Evolutionary conservation across 2,329 filamentous ascomycete species (phyloP).

Genomic region (Verticillium tricorpus): DNA sequence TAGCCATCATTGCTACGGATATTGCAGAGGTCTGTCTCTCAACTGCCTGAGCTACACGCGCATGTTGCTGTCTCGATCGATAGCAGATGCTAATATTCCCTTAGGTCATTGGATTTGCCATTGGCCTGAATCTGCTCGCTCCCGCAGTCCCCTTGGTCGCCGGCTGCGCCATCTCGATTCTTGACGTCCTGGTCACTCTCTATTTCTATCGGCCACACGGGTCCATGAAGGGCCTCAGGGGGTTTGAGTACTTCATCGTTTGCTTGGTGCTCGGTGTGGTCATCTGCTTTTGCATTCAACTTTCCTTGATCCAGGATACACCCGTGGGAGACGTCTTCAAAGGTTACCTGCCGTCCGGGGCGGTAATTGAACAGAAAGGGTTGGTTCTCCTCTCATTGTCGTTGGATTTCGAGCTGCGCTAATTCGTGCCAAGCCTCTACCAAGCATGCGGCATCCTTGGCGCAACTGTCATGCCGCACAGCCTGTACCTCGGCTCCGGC

Average conservation of each 20-base stretch:
- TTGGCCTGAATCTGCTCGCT: slow-evolving; percentile 62
- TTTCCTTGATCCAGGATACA: slow-evolving; percentile 55
- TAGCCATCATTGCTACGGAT: slow-evolving; percentile 67
- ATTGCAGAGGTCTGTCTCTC: slow-evolving; percentile 53
- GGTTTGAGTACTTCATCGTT: slow-evolving; percentile 63
- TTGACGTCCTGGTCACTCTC: slow-evolving; percentile 64
- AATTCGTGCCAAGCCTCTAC: slow-evolving; percentile 39
- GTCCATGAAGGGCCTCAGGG: slow-evolving; percentile 52
- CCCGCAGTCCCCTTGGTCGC: slow-evolving; percentile 61
- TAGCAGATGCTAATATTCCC: slow-evolving; percentile 6
- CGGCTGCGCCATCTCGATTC: slow-evolving; percentile 63
- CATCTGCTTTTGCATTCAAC: slow-evolving; percentile 65
- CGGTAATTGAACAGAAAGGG: slow-evolving; percentile 53
- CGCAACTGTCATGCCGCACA: slow-evolving; percentile 71
- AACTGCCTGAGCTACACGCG: neutral
- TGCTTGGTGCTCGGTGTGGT: slow-evolving; percentile 63
- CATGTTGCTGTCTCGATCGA: neutral
- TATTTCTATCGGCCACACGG: slow-evolving; percentile 60
- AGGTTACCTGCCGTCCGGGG: slow-evolving; percentile 59
- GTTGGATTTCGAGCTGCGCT: slow-evolving; percentile 4
- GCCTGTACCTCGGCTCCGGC: slow-evolving; percentile 63
- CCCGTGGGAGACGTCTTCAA: slow-evolving; percentile 55
- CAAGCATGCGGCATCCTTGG: slow-evolving; percentile 74
- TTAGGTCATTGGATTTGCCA: slow-evolving; percentile 65
- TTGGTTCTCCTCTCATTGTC: neutral